Evolutionary conservation across 306 rosid genomes (phyloP).

Genomic region (Abrus precatorius): DNA sequence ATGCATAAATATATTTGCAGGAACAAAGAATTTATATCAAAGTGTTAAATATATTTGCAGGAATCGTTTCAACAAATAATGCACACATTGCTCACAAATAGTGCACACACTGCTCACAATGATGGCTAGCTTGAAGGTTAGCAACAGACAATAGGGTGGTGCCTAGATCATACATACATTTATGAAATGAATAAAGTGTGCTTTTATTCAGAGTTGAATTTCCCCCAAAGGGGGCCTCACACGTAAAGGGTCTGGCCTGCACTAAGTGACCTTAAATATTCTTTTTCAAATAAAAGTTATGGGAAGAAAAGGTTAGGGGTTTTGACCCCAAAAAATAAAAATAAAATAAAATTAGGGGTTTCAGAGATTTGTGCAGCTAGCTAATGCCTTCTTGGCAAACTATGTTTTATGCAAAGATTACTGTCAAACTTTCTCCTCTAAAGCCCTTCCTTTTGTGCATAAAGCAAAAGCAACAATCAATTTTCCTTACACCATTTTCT

Average conservation of each 20-base stretch:
- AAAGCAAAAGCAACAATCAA: slow-evolving; percentile 25
- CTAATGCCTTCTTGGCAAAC: background rate
- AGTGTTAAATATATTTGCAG: background rate
- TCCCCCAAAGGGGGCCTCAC: slow-evolving; percentile 30
- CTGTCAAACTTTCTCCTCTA: background rate
- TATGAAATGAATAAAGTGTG: slow-evolving; percentile 3
- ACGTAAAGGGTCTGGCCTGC: slow-evolving; percentile 29
- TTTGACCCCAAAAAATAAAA: too few relatives aligned
- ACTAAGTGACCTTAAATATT: slow-evolving; percentile 47
- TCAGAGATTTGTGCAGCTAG: slow-evolving; percentile 8
- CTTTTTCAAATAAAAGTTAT: slow-evolving; percentile 18
- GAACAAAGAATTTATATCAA: background rate
- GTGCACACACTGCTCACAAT: slow-evolving; percentile 45
- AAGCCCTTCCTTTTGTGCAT: background rate
- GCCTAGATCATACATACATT: background rate
- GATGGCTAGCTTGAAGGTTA: slow-evolving; percentile 49
- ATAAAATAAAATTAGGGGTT: background rate
- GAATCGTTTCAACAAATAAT: slow-evolving; percentile 4
- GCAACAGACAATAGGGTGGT: slow-evolving; percentile 24
- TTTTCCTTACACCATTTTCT: slow-evolving; percentile 1
- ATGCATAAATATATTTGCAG: background rate
- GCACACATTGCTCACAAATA: slow-evolving; percentile 44
- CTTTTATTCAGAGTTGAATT: slow-evolving; percentile 41
- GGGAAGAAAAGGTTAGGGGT: slow-evolving; percentile 13
- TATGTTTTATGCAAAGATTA: background rate